Base-by-base conservation (phyloP, 2,329 filamentous ascomycete species). In the Colletotrichum sp. region DNA sequence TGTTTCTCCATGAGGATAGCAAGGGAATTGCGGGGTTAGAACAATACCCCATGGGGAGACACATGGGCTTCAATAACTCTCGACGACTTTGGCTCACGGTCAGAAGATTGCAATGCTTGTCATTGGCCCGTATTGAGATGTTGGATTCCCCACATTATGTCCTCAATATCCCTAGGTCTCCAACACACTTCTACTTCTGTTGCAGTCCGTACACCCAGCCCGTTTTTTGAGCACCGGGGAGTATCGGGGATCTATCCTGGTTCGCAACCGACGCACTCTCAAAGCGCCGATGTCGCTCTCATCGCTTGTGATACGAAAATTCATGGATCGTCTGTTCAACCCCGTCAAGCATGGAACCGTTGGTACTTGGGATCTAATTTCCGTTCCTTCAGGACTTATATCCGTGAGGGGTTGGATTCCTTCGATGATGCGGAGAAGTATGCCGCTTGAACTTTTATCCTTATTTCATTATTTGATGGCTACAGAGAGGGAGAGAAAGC, bases 141-240 rank as follows among this genome's bases (percentile, higher is more conserved):
- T 44, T 10, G 4, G 39, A n/a, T 10, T 6, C 39, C 3, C 39
- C 39, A n/a, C 39, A 44, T 44, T 44, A 1, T 44, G 4, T 44
- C 9, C 39, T 44, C 39, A 44, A 1, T 18, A 10, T 0, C 9
- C 18, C 18, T 0, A 44, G 2, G 18, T n/a, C 39, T n/a, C 9
- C 39, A n/a, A 44, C 39, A n/a, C 18, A 12, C 39, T 44, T 44
- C 1, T 44, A 2, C 1, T 44, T 44, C 18, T 44, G 5, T 1
- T n/a, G 18, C 39, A 44, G 39, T n/a, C 3, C 18, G 18, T n/a
- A 44, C 39, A 12, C 39, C 18, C 39, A 18, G 18, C 34, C 34
- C 0, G 0, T n/a, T n/a, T n/a, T 1, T n/a, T n/a, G 18, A 44
- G 18, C 0, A 44, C 18, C 39, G 18, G 18, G 39, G 39, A n/a